These are phyloP conservation scores for Alternaria novae-zelandiae DNA, from an alignment of 2,329 filamentous ascomycete species.

Conservation along the genomic window DNA sequence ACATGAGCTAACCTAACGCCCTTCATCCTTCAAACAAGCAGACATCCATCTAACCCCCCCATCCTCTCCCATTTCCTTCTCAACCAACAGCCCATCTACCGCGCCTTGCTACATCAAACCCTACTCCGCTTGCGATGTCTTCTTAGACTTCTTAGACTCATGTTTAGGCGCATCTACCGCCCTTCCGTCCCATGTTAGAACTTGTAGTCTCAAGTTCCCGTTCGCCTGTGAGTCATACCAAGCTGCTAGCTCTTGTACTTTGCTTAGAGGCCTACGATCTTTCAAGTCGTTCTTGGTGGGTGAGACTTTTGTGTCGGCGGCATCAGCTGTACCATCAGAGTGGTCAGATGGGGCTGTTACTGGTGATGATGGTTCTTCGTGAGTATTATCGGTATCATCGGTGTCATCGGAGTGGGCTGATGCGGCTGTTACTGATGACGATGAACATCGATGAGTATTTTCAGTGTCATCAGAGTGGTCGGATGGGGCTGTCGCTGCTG, in stretches of 20 bases:
- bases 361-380: background rate
- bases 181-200: background rate
- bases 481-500: background rate
- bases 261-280: background rate
- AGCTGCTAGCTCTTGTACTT: background rate
- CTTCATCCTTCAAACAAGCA: background rate
- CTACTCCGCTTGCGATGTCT: background rate
- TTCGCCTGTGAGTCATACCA: background rate
- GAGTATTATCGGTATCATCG: background rate
- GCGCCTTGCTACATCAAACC: background rate
- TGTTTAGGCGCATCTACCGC: background rate
- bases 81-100: background rate
- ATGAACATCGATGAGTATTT: fast-evolving
- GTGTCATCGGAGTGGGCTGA: background rate
- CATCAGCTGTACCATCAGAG: no score
- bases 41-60: background rate
- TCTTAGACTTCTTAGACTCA: background rate
- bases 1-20: background rate
- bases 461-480: background rate
- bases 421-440: background rate
- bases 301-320: no score
- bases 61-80: background rate
- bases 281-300: no score
- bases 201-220: background rate
- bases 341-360: background rate